A percentile compares a stretch with the other conserved stretches of the same genome.
Evolutionary conservation across 2,329 filamentous ascomycete species (phyloP).

Genomic region (Penicillium italicum): DNA sequence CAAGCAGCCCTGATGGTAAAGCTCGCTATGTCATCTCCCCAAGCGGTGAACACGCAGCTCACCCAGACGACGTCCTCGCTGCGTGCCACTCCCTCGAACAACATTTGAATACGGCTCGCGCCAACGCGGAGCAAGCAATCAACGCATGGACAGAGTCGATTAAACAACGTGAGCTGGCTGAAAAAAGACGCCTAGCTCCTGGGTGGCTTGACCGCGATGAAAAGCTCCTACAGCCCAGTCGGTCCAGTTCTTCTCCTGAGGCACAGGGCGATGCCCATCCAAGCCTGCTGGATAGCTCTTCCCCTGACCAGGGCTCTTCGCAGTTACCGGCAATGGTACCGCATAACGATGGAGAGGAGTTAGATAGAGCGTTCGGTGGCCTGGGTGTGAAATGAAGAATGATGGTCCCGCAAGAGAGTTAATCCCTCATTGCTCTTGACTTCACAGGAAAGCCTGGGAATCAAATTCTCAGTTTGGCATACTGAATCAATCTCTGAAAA

Average conservation of each 20-base stretch:
- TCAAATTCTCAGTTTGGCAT: too few species aligned
- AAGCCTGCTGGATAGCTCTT: conserved; percentile 40
- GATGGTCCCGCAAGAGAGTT: not conserved
- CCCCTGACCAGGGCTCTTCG: conserved; percentile 31
- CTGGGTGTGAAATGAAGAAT: conserved; percentile 42
- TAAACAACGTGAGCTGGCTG: conserved; percentile 56
- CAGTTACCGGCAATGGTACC: conserved; percentile 41
- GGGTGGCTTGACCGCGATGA: conserved; percentile 63
- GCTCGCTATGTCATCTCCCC: conserved; percentile 74
- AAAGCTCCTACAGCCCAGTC: conserved; percentile 55
- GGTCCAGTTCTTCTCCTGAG: conserved; percentile 14
- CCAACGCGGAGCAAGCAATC: conserved; percentile 64
- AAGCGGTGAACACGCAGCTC: conserved; percentile 72
- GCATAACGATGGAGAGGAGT: conserved; percentile 49
- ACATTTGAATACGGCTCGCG: conserved; percentile 67
- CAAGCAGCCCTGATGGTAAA: conserved; percentile 46
- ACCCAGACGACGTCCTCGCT: conserved; percentile 78
- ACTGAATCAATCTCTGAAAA: not conserved
- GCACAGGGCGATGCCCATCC: conserved; percentile 16
- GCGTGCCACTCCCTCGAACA: conserved; percentile 75
- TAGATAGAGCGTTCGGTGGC: conserved; percentile 53
- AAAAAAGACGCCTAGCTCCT: conserved; percentile 61
- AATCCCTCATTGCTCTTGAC: not conserved
- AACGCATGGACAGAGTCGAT: conserved; percentile 65
- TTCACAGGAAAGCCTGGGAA: not conserved